A percentile compares a stretch with the other conserved stretches of the same genome.
Conservation (phyloP, 306 rosid genomes). For the Cyclanthera cordifolia region DNA sequence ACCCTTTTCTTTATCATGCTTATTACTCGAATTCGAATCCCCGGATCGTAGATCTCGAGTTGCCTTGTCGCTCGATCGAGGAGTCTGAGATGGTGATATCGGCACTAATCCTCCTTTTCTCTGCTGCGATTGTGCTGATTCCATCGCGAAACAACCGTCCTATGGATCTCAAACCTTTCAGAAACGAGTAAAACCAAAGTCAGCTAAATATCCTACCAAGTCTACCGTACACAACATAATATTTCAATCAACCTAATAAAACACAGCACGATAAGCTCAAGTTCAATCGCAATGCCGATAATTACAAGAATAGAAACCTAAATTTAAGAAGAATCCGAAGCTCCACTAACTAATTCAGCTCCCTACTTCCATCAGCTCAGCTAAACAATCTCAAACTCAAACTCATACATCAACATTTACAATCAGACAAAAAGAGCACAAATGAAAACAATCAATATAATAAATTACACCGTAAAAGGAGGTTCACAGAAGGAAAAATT, state of each 20-base stretch:
- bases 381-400: not conserved
- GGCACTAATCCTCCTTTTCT: conserved; percentile 75
- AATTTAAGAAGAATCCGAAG: not conserved
- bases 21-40: conserved; percentile 65
- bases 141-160: conserved; percentile 34
- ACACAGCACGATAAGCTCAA: not conserved
- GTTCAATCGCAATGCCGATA: not conserved
- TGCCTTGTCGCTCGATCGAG: conserved; percentile 72
- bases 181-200: not conserved
- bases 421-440: not conserved
- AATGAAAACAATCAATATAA: not conserved
- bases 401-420: not conserved
- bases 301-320: not conserved
- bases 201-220: not conserved
- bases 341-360: conserved; percentile 1
- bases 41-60: conserved; percentile 93
- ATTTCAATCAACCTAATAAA: not conserved
- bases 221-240: not conserved
- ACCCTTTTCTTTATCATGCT: conserved; percentile 83
- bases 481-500: conserved; percentile 1
- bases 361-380: not conserved
- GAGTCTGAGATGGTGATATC: conserved; percentile 85
- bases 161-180: conserved; percentile 19
- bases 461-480: not conserved
- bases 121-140: conserved; percentile 42